Percentiles rank a stretch among this genome's conserved stretches.
phyloP scores from a whole-genome alignment of 345 rosid species.

The Barbarea vulgaris region DNA sequence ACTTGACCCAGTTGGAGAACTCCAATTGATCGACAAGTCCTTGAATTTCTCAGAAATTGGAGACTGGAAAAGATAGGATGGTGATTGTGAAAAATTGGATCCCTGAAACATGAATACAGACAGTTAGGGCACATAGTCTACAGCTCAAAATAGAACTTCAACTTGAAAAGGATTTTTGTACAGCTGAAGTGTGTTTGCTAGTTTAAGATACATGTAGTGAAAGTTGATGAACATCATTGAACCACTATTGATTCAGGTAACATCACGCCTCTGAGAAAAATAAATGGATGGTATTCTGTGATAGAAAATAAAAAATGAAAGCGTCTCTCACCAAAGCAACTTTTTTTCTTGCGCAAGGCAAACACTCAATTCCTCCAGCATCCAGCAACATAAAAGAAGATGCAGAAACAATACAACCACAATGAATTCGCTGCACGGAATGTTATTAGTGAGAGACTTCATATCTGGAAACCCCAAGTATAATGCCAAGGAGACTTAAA shows the following conservation, averaged over 20 bases:
- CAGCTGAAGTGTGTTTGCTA: constrained; percentile 21
- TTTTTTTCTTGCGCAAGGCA: constrained; percentile 71
- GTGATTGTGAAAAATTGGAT: constrained; percentile 50
- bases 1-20: constrained; percentile 70
- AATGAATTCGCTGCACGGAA: constrained; percentile 75
- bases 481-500: constrained; percentile 7
- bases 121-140: constrained; percentile 15
- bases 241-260: constrained; percentile 9
- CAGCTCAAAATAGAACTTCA: constrained; percentile 4
- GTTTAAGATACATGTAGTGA: neutral
- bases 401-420: constrained; percentile 89
- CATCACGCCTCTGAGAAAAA: neutral
- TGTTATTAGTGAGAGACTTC: constrained; percentile 26
- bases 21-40: constrained; percentile 62
- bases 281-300: neutral
- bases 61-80: constrained; percentile 48
- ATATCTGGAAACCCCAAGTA: constrained; percentile 13
- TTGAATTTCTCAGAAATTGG: constrained; percentile 59
- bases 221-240: constrained; percentile 18
- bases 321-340: constrained; percentile 55
- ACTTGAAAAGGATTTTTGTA: constrained; percentile 14
- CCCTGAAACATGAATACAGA: constrained; percentile 52
- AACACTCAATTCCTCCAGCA: constrained; percentile 93
- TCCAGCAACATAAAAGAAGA: constrained; percentile 64
- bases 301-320: constrained; percentile 26